Base-by-base conservation (phyloP, 352 stramenopile species). In the Phytophthora tubulina region DNA sequence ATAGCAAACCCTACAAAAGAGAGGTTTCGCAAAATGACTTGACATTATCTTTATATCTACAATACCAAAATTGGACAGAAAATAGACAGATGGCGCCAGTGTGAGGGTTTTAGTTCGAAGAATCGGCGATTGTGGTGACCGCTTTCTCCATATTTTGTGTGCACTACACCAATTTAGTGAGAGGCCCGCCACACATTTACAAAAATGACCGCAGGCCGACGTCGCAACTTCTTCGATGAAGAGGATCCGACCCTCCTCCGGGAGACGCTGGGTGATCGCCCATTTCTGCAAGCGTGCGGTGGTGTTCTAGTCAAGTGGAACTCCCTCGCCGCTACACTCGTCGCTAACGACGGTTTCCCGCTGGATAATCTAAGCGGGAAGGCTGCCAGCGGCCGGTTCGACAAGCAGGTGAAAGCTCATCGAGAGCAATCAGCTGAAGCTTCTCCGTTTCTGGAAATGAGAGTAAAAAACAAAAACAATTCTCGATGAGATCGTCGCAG, bases 341-440 rank as follows among this genome's bases (percentile, higher is more conserved):
- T 66, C 6, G 46, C 17, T 17, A 36, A 66, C 14, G 46, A 66
- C 2, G 51, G 8, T 15, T 57, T 66, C 52, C 46, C 46, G 5
- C 14, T 35, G 0, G 48, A 55, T 3, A 66, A 32, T 2, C 8
- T 58, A 3, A 44, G 35, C 9, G 35, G 58, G n/a, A 66, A 66
- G 36, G 58, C 58, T 27, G 58, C 58, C 14, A 66, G 46, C 17
- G 58, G 58, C 1, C 35, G 58, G n/a, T 57, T 66, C 17, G 58
- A 57, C 45, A 66, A 66, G 58, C 27, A 8, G 27, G 6, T 38
- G 6, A 36, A 1, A 53, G 46, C 42, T 27, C 42, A 49, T 49
- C 42, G 42, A 31, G 42, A 49, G 17, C 14, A 49, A 49, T 14
- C 42, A 31, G 17, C 17, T 31, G 33, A 50, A 21, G 53, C 14